Base-by-base conservation (phyloP, 345 rosid genomes). In the Pugionium cornutum region DNA sequence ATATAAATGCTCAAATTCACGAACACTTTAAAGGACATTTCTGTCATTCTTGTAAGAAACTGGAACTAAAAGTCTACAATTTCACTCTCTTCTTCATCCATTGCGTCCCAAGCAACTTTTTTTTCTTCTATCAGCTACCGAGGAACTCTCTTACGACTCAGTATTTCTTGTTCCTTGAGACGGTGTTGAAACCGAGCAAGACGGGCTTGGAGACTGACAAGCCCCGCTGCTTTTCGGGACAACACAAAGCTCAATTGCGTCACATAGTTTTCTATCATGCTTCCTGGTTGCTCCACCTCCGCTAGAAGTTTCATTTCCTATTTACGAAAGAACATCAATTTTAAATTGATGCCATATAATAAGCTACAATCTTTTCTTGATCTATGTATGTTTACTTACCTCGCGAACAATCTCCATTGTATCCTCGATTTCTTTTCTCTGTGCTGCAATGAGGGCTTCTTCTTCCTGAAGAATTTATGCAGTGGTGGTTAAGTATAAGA, bases 371-470 rank as follows among this genome's bases (percentile, higher is more conserved):
- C 5, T 44, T 8, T 6, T 46, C n/a, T 50, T 64, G 37, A 33
- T 33, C 32, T 25, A 41, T 39, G 1, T 27, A 33, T 1, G 40
- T 57, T 34, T 42, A 70, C 85, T 83, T 79, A 91, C 99, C 80
- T 95, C 99, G 18, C 96, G 96, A 50, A 91, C 97, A 60, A 91
- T 91, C 78, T 87, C 97, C 97, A 95, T 91, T 39, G 97, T 91
- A 66, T 95, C 96, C 80, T 95, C 97, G 5, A 91, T 91, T 83
- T 95, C 97, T 83, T 95, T 89, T 74, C 99, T 84, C 64, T 95
- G 99, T 41, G 96, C 96, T 9, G 91, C 85, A 32, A 91, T 83
- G 60, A 95, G 78, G 44, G 96, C 97, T 80, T 88, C 96, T 81
- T 95, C 99, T 75, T 95, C 99, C 97, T 94, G 74, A 9, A 47